phyloP scores from a whole-genome alignment of 1,284 basidiomycete species.

The Polyporus tsugae region DNA sequence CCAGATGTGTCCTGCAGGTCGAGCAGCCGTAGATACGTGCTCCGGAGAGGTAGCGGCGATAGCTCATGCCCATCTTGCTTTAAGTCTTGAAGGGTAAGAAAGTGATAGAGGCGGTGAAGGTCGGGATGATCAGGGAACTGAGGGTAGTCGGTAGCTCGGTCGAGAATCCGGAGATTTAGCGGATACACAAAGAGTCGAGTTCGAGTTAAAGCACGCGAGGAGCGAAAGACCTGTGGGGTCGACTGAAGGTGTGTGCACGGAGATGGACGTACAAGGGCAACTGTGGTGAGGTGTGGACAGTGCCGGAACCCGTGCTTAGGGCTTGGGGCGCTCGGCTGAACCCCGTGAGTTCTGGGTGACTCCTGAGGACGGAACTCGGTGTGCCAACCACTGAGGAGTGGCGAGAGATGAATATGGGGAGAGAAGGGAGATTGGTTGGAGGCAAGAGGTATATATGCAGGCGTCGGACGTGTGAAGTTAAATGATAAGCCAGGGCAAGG shows the following conservation, averaged over 20 bases:
- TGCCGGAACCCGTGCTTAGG: neutral
- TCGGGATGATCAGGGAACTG: slow-evolving; percentile 17
- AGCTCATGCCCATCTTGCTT: slow-evolving; percentile 83
- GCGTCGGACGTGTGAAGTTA: slow-evolving; percentile 31
- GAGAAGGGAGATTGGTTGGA: slow-evolving; percentile 7
- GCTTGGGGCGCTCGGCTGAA: neutral
- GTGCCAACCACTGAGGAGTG: slow-evolving; percentile 2
- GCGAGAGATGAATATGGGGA: slow-evolving; percentile 14
- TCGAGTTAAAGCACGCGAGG: slow-evolving; percentile 9
- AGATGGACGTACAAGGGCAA: slow-evolving; percentile 19
- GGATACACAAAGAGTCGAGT: slow-evolving; percentile 3
- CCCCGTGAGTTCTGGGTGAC: slow-evolving; percentile 6
- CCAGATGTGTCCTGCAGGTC: slow-evolving; percentile 92
- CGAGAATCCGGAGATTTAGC: slow-evolving; percentile 7
- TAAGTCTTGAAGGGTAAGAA: slow-evolving; percentile 13
- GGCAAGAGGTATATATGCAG: slow-evolving; percentile 29
- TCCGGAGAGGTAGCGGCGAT: slow-evolving; percentile 88
- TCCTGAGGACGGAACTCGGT: slow-evolving; percentile 8
- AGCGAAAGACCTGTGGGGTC: slow-evolving; percentile 20
- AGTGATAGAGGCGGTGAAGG: slow-evolving; percentile 12
- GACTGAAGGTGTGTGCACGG: slow-evolving; percentile 24
- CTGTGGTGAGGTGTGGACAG: slow-evolving; percentile 7
- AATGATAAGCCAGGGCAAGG: slow-evolving; percentile 31
- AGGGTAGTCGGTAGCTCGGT: slow-evolving; percentile 18
- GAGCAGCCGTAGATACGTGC: slow-evolving; percentile 92